Conservation (phyloP, 495 filamentous ascomycete genomes). For the Diplogelasinospora grovesii region DNA sequence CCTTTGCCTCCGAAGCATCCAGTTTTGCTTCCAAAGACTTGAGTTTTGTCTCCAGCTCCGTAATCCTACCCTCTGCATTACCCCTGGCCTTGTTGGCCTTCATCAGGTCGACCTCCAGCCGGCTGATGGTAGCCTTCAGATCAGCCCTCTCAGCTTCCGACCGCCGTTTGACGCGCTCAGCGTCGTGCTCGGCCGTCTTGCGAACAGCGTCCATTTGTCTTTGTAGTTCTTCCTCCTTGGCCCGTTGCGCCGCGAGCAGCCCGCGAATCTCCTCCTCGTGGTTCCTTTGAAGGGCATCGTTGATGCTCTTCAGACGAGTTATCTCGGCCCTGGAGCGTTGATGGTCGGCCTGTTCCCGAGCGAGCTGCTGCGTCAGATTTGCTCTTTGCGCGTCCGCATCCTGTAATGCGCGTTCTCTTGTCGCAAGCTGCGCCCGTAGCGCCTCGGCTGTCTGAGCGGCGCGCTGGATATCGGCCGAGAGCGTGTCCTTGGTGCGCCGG, state of each 20-base stretch:
- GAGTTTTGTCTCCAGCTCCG: constrained; percentile 10
- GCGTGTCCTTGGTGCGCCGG: constrained; percentile 62
- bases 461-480: constrained; percentile 52
- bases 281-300: constrained; percentile 62
- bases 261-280: constrained; percentile 48
- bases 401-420: constrained; percentile 56
- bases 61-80: constrained; percentile 14
- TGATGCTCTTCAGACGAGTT: constrained; percentile 55
- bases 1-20: constrained; percentile 1
- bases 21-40: constrained; percentile 3
- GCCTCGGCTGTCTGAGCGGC: constrained; percentile 63
- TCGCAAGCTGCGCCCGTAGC: constrained; percentile 62
- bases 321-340: constrained; percentile 66
- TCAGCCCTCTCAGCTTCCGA: constrained; percentile 57
- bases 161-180: constrained; percentile 22
- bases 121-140: constrained; percentile 51
- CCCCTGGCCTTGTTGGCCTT: constrained; percentile 51
- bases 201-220: constrained; percentile 29
- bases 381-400: constrained; percentile 58
- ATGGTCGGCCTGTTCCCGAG: constrained; percentile 63
- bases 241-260: constrained; percentile 17
- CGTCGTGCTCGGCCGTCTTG: constrained; percentile 34
- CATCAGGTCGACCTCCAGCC: constrained; percentile 54
- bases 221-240: constrained; percentile 43
- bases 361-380: constrained; percentile 54